Base-by-base conservation (phyloP, 768 basidiomycete species). In the Pulveroboletus ravenelii region DNA sequence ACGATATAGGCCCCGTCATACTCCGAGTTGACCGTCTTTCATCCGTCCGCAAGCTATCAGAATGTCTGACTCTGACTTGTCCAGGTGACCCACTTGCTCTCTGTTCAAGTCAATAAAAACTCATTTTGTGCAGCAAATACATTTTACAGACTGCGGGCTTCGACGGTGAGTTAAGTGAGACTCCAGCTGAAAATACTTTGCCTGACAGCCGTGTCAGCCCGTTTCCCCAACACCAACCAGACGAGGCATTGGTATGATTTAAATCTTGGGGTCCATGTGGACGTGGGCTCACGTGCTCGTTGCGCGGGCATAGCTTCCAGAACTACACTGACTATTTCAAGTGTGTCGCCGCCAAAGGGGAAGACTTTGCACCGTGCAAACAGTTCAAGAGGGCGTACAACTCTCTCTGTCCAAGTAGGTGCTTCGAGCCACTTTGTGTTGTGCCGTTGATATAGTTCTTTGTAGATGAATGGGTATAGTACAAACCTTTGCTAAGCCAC, bases 281-380 rank as follows among this genome's bases (percentile, higher is more conserved):
- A 3, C 36, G 10, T 32, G 9, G 35, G 4, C 36, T 8, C 32
- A 12, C 17, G 15, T 47, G 12, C 41, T 63, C 32, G 57, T 27
- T 14, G 41, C 17, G 5, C 9, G 18, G 14, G n/a, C 27, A 38
- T 59, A 90, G 88, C 74, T 89, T 83, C 81, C 92, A 95, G 75
- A 93, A 95, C 77, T 98, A 94, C 71, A 87, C 89, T 54, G 96
- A 99, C 73, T 97, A 96, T 79, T 93, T 94, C 84, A 95, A 95
- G 72, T 99, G 96, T 71, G 74, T 97, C 61, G 72, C 88, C 61
- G 94, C 94, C 61, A 98, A 96, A 75, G 96, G 96, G 59, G 96
- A 99, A 60, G 96, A 97, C 52, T 98, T 85, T 68, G 84, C 86
- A n/a, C 93, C 96, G 2, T 98, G 96, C 86, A 93, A 93, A 76